Evolutionary conservation across 306 rosid genomes (phyloP).

Genomic region (Gynostemma pentaphyllum): DNA sequence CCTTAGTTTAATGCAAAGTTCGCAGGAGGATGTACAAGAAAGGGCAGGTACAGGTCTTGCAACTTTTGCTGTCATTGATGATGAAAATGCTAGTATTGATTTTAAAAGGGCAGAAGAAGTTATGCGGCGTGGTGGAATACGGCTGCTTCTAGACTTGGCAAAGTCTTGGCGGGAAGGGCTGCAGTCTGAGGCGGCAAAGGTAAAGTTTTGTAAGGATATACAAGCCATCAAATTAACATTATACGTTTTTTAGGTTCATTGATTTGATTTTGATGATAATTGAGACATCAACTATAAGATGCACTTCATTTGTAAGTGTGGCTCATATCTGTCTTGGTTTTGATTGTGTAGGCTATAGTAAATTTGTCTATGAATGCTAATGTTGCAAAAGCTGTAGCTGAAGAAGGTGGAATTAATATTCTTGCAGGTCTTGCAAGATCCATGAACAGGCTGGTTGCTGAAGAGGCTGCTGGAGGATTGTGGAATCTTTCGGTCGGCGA

Average conservation of each 20-base stretch:
- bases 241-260: neutral
- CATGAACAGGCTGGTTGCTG: slow-evolving; percentile 91
- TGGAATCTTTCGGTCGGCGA: slow-evolving; percentile 99
- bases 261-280: neutral
- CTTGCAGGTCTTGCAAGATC: slow-evolving; percentile 98
- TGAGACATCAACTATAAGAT: neutral
- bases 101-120: slow-evolving; percentile 93
- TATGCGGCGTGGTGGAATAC: slow-evolving; percentile 92
- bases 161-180: slow-evolving; percentile 98
- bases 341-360: slow-evolving; percentile 68
- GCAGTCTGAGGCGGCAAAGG: slow-evolving; percentile 99
- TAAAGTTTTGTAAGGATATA: slow-evolving; percentile 15
- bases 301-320: no score
- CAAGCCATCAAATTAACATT: neutral
- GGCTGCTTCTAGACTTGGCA: slow-evolving; percentile 81
- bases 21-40: slow-evolving; percentile 97
- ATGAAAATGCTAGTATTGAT: slow-evolving; percentile 92
- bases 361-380: slow-evolving; percentile 91
- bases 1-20: slow-evolving; percentile 96
- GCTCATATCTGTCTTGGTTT: neutral
- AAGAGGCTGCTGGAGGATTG: slow-evolving; percentile 99
- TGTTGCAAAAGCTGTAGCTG: slow-evolving; percentile 99
- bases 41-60: slow-evolving; percentile 99
- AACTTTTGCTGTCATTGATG: slow-evolving; percentile 96
- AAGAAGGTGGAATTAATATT: slow-evolving; percentile 91